phyloP scores from a whole-genome alignment of 495 filamentous ascomycete genomes.

The Hyaloscypha hepaticicola region DNA sequence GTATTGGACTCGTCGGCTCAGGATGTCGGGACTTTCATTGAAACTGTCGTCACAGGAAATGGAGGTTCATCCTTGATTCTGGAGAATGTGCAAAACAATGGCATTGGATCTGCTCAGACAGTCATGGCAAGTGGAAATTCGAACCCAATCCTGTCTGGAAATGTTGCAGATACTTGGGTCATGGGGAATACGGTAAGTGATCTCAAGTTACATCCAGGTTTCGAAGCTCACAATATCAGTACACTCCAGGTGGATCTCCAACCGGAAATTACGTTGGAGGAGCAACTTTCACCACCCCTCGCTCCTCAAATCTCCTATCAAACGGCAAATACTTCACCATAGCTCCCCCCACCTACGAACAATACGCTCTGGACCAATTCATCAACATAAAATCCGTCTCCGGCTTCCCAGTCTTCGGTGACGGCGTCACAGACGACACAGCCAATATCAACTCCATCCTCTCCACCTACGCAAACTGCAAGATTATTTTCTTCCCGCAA shows the following conservation, averaged over 20 bases:
- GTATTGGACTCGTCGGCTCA: neutral
- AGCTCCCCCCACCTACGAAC: conserved; percentile 43
- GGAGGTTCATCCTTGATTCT: neutral
- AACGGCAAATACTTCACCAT: conserved; percentile 40
- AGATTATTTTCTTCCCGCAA: conserved; percentile 59
- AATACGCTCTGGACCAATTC: conserved; percentile 40
- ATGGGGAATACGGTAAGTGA: neutral
- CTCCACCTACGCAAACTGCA: conserved; percentile 45
- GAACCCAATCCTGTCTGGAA: neutral
- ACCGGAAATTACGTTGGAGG: neutral
- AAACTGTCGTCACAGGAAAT: neutral
- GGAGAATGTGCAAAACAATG: neutral
- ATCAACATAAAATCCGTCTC: conserved; percentile 47
- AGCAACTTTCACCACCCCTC: conserved; percentile 3
- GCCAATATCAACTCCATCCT: conserved; percentile 52
- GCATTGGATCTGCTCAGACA: neutral
- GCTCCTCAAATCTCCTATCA: conserved; percentile 30
- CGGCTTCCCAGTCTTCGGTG: conserved; percentile 24
- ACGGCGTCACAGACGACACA: conserved; percentile 34
- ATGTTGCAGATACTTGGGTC: conserved; percentile 7
- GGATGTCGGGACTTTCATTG: neutral
- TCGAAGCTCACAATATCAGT: neutral
- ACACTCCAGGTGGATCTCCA: conserved; percentile 32
- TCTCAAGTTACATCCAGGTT: neutral
- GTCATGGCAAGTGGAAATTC: neutral